Evolutionary conservation across 768 basidiomycete genomes (phyloP), one percentile per base, ranked within the genome.

Genomic region (Boletales sp.): DNA sequence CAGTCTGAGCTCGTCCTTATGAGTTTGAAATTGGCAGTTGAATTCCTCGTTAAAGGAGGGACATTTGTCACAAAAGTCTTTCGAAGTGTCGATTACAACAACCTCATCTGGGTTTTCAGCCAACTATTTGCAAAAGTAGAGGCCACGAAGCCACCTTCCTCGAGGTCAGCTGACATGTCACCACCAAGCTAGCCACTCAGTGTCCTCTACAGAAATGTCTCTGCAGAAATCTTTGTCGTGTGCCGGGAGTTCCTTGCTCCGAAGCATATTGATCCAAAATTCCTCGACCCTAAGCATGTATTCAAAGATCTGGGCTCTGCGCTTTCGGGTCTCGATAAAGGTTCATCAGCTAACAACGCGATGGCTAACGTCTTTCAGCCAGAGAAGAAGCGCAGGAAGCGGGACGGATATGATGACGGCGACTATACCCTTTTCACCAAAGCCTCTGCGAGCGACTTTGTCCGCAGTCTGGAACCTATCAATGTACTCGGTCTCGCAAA

Each of bases 221-320:
- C 96, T 39, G 96, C 96, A 12, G 96, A 99, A 71, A 99, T 99
- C 65, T 99, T 99, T 77, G 96, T 99, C 59, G 91, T 97, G 44
- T 99, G 96, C 70, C 87, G 86, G 49, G 91, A 90, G 50, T 99
- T 92, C 73, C 79, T 91, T 50, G 93, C 94, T 9, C 96, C 96
- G 3, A 93, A 90, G 69, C 80, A 87, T 59, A 95, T 99, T 60
- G 96, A 99, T 63, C 94, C 95, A 13, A 96, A 95, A 71, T 96
- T 99, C 72, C 84, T 99, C 54, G 94, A 97, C 66, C 91, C 95
- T 4, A 91, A 85, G 65, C 92, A 97, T 63, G 96, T 99, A 55
- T 99, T 99, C 80, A 94, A 96, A 68, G 95, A 97, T 44, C 74
- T 90, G 18, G 73, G 82, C 14, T 72, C 82, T 0, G 60, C 74